phyloP scores from a whole-genome alignment of 2,329 filamentous ascomycete genomes.

The Trichoderma sp. region DNA sequence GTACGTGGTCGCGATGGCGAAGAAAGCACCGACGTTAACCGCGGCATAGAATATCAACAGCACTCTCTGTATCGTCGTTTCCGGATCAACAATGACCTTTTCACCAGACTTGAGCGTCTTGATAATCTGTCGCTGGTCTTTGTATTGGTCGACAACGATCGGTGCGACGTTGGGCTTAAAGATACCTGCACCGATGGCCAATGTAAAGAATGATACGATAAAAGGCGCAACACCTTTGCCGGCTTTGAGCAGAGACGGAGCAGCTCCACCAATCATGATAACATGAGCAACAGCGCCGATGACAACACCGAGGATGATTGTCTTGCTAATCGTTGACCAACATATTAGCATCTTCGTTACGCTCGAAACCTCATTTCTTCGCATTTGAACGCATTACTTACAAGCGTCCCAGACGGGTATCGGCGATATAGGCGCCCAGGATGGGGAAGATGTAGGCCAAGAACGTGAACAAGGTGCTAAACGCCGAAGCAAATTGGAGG shows the following conservation, averaged over 20 bases:
- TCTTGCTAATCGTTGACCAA: conserved; percentile 7
- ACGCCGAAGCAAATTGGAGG: conserved; percentile 28
- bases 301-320: conserved; percentile 23
- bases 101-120: conserved; percentile 30
- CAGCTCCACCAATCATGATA: conserved; percentile 28
- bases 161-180: conserved; percentile 29
- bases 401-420: conserved; percentile 26
- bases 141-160: conserved; percentile 27
- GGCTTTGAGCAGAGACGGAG: conserved; percentile 26
- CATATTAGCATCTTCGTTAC: background rate
- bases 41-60: conserved; percentile 28
- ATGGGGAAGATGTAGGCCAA: conserved; percentile 29
- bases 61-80: conserved; percentile 26
- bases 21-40: conserved; percentile 29
- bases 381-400: background rate
- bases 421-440: conserved; percentile 28
- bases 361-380: no score
- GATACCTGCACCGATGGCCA: conserved; percentile 27
- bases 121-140: conserved; percentile 22
- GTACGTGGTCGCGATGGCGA: conserved; percentile 27
- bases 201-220: conserved; percentile 24
- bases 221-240: conserved; percentile 28
- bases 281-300: conserved; percentile 28
- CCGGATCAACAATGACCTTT: conserved; percentile 29
- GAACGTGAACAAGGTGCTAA: conserved; percentile 28